phyloP scores from a whole-genome alignment of 148 eudicot species.

The Beta vulgaris region DNA sequence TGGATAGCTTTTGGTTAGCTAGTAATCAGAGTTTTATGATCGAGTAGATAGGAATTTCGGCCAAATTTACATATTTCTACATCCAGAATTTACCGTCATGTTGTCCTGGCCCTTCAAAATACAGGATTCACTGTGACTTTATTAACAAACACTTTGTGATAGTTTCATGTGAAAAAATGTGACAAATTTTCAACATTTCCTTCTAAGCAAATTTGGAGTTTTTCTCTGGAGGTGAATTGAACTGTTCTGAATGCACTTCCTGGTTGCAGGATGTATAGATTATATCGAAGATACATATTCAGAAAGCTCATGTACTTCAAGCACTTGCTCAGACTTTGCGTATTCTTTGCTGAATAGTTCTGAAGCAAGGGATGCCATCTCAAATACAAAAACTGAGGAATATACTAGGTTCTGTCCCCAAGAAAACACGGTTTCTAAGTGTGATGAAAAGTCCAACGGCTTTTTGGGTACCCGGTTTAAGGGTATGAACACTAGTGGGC shows the following conservation, averaged over 20 bases:
- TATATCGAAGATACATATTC: conserved; percentile 53
- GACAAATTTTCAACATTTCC: too few relatives aligned
- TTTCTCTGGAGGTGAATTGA: not conserved
- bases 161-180: too few relatives aligned
- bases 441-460: conserved; percentile 8
- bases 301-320: conserved; percentile 48
- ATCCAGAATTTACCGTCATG: too few relatives aligned
- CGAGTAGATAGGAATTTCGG: not conserved
- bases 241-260: not conserved
- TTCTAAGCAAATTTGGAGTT: too few relatives aligned
- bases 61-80: too few relatives aligned
- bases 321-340: conserved; percentile 40
- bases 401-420: conserved; percentile 46
- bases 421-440: conserved; percentile 18
- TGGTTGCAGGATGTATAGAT: conserved; percentile 39
- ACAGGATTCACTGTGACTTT: too few relatives aligned
- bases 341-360: conserved; percentile 27
- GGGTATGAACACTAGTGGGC: conserved; percentile 20
- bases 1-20: not conserved
- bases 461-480: conserved; percentile 1
- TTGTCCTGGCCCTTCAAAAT: too few relatives aligned
- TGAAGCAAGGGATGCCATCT: not conserved
- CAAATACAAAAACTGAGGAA: conserved; percentile 21
- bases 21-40: not conserved
- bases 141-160: too few relatives aligned